phyloP scores from a whole-genome alignment of 257 asterid genomes.

The Mitragyna speciosa region DNA sequence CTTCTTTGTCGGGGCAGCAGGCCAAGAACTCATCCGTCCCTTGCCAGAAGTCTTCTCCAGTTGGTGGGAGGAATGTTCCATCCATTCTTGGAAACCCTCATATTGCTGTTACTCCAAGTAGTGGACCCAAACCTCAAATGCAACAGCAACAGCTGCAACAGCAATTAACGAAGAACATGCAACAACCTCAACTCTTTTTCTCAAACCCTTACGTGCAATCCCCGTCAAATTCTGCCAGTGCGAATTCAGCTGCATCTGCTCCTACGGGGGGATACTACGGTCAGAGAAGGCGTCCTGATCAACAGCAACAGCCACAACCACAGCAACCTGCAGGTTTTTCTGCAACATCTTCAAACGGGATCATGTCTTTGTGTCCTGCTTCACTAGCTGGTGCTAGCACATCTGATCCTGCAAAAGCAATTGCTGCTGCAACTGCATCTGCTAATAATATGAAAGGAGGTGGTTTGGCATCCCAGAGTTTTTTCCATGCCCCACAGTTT shows the following conservation, averaged over 20 bases:
- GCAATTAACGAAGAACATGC: constrained; percentile 55
- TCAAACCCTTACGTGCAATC: constrained; percentile 56
- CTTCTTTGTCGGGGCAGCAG: constrained; percentile 59
- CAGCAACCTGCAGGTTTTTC: constrained; percentile 54
- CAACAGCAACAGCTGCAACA: constrained; percentile 53
- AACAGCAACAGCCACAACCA: constrained; percentile 44
- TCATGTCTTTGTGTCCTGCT: constrained; percentile 47
- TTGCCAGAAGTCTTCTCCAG: constrained; percentile 62
- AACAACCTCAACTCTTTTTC: constrained; percentile 64
- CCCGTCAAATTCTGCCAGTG: constrained; percentile 43
- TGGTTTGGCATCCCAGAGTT: constrained; percentile 50
- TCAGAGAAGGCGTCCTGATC: constrained; percentile 63
- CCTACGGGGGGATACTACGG: constrained; percentile 49
- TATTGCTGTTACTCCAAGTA: constrained; percentile 38
- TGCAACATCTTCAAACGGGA: constrained; percentile 42
- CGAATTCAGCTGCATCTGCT: constrained; percentile 39
- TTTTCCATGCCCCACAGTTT: constrained; percentile 58
- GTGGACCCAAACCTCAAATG: constrained; percentile 47
- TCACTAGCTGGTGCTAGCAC: constrained; percentile 46
- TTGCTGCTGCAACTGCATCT: constrained; percentile 64
- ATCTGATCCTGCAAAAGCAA: constrained; percentile 87
- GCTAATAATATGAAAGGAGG: constrained; percentile 64
- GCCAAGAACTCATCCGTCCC: constrained; percentile 44
- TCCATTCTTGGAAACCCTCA: constrained; percentile 78
- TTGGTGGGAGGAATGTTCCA: constrained; percentile 41